phyloP scores from a whole-genome alignment of 176 grass and related monocot species.

The Secale cereale region DNA sequence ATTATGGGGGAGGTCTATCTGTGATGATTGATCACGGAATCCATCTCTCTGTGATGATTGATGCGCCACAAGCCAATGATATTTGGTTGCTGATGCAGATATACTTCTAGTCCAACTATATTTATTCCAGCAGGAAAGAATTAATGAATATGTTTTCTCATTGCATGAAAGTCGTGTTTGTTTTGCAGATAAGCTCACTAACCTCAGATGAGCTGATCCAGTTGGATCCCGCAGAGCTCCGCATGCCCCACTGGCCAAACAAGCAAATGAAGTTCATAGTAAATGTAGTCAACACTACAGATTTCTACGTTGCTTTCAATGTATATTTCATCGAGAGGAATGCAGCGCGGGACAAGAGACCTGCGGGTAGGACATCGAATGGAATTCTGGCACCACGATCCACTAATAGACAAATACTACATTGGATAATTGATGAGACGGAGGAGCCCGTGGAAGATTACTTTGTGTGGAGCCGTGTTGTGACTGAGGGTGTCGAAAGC shows the following conservation, averaged over 20 bases:
- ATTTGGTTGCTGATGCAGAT: too few species aligned
- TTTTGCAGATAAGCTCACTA: not conserved
- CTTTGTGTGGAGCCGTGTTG: not conserved
- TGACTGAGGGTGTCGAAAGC: not conserved
- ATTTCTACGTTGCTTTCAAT: not conserved
- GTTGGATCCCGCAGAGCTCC: not conserved
- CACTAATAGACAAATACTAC: not conserved
- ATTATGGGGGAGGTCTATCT: too few species aligned
- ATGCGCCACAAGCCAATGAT: too few species aligned
- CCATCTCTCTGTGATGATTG: too few species aligned
- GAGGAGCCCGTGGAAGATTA: too few species aligned
- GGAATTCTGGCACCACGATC: not conserved
- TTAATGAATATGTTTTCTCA: not conserved
- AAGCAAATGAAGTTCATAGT: fast-evolving
- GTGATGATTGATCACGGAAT: too few species aligned
- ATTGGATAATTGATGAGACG: too few species aligned
- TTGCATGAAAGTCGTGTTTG: not conserved
- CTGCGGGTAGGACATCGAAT: fast-evolving
- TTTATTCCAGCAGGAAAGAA: not conserved
- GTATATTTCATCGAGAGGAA: not conserved
- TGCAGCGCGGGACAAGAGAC: not conserved
- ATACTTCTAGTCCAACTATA: too few species aligned
- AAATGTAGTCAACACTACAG: not conserved
- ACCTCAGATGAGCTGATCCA: not conserved
- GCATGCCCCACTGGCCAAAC: not conserved